These are phyloP conservation scores for Aspergillus amoenus DNA, from an alignment of 2,329 filamentous ascomycete species.

Conservation along the genomic window DNA sequence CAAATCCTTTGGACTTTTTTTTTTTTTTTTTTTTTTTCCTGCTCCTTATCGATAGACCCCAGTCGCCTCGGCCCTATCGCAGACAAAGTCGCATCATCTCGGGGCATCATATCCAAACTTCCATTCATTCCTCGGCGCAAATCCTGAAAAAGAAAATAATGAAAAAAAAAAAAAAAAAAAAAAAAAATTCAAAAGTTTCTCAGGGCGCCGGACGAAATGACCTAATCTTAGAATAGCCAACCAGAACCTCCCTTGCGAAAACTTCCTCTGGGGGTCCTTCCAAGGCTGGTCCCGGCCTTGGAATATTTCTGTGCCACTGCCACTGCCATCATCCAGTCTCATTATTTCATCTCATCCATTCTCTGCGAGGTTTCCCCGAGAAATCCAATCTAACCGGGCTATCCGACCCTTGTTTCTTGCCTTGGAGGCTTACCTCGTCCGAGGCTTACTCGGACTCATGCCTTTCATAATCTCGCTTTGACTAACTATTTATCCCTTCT, in stretches of 20 bases:
- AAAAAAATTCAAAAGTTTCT: not conserved
- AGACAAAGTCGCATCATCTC: not conserved
- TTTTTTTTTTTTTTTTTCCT: not conserved
- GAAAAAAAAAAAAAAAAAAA: not conserved
- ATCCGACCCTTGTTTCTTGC: no score
- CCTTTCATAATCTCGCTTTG: no score
- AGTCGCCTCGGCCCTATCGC: no score
- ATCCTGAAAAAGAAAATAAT: not conserved
- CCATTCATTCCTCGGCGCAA: not conserved
- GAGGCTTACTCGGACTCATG: no score
- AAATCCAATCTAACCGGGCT: not conserved
- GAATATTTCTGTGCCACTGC: not conserved
- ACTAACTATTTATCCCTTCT: not conserved
- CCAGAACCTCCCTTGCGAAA: not conserved
- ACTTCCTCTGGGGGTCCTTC: not conserved
- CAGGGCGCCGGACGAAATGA: not conserved
- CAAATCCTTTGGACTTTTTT: not conserved
- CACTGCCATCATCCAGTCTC: not conserved
- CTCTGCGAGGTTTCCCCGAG: not conserved
- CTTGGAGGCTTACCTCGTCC: no score
- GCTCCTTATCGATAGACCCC: slow-evolving; percentile 1
- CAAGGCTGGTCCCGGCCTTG: not conserved
- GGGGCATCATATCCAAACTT: not conserved
- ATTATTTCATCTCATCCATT: no score
- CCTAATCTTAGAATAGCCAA: not conserved